Conservation (phyloP, 163 green algal genomes). For the Chlamydomonas reinhardtii region DNA sequence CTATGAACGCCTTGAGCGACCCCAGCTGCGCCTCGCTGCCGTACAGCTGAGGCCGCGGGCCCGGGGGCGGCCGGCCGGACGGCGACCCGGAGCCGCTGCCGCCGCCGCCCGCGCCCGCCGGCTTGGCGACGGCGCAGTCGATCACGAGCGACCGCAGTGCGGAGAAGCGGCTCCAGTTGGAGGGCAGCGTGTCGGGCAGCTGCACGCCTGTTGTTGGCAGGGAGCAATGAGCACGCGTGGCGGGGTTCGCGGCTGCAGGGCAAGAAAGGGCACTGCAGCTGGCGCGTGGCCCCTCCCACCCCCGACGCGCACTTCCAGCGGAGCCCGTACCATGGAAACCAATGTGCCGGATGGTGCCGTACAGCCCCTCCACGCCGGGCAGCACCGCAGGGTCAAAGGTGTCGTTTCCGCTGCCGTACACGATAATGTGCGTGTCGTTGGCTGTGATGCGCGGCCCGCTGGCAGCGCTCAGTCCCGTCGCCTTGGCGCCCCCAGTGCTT, state of each 20-base stretch:
- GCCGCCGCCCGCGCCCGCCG: too few species aligned
- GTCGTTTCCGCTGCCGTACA: conserved; percentile 8
- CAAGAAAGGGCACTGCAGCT: not conserved
- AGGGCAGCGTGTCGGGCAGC: not conserved
- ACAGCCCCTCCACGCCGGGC: too few species aligned
- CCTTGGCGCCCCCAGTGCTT: not conserved
- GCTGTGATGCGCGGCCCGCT: not conserved
- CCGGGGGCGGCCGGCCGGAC: too few species aligned
- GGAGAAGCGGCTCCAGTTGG: not conserved
- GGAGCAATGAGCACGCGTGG: not conserved
- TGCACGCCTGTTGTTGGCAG: not conserved
- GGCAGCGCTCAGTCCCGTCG: not conserved
- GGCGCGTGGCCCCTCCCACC: not conserved
- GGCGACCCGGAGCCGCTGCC: too few species aligned
- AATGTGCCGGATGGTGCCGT: conserved; percentile 17
- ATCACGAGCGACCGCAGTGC: conserved; percentile 4
- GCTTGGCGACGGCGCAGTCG: conserved; percentile 11
- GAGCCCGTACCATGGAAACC: conserved; percentile 15
- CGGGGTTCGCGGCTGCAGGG: too few species aligned
- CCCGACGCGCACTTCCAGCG: not conserved
- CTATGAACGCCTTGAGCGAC: not conserved
- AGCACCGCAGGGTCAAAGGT: conserved; percentile 1
- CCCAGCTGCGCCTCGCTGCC: conserved; percentile 14
- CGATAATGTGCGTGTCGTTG: conserved; percentile 9
- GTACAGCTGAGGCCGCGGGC: not conserved